Conservation (phyloP, 2,329 filamentous ascomycete genomes). For the Hymenoscyphus linearis region DNA sequence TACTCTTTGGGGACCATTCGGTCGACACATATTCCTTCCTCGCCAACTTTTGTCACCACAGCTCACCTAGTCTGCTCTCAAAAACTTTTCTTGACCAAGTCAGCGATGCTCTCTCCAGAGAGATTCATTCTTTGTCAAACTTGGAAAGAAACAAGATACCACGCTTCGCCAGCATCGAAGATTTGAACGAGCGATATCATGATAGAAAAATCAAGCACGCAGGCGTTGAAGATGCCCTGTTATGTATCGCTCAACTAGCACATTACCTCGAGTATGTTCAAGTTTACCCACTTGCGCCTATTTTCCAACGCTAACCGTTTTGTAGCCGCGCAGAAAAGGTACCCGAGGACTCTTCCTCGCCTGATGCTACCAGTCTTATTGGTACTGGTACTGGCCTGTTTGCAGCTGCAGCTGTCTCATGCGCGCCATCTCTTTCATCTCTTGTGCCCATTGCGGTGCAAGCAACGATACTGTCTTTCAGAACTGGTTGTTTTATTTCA, state of each 20-base stretch:
- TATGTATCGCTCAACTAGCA: conserved; percentile 60
- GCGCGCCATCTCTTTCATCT: conserved; percentile 55
- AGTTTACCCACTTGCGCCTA: not conserved
- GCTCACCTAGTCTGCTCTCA: conserved; percentile 46
- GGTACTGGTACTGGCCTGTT: conserved; percentile 66
- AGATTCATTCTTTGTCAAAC: conserved; percentile 52
- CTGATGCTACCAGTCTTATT: conserved; percentile 49
- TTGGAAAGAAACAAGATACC: conserved; percentile 55
- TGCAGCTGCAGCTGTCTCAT: conserved; percentile 63
- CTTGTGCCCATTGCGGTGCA: conserved; percentile 59
- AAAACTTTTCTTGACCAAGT: conserved; percentile 57
- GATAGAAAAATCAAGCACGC: conserved; percentile 51
- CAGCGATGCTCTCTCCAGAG: conserved; percentile 52
- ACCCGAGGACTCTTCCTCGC: conserved; percentile 46
- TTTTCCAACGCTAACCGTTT: not conserved
- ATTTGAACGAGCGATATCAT: conserved; percentile 61
- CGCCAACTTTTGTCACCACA: conserved; percentile 45
- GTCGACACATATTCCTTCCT: conserved; percentile 61
- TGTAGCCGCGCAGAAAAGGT: conserved; percentile 47
- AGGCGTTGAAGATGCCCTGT: conserved; percentile 58
- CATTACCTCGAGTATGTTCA: conserved; percentile 63
- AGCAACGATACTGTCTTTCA: conserved; percentile 61
- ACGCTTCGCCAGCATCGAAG: conserved; percentile 55
- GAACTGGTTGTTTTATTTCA: conserved; percentile 53
- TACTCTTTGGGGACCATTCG: conserved; percentile 69